phyloP scores from a whole-genome alignment of 176 grass and related monocot species.

The Aegilops bicornis region DNA sequence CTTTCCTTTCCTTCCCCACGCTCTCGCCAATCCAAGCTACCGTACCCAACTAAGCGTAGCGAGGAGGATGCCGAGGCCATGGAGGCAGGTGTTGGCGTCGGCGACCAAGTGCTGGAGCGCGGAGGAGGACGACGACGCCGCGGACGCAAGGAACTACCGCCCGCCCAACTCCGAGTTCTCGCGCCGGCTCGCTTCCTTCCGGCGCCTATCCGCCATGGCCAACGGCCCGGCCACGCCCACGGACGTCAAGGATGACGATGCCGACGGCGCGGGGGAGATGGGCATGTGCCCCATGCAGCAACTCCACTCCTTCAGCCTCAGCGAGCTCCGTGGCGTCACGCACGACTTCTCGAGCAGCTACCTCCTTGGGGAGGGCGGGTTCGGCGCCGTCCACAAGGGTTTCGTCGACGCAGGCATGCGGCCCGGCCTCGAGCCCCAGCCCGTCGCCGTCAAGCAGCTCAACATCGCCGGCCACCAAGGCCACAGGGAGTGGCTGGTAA shows the following conservation, averaged over 20 bases:
- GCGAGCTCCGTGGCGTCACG: too few relatives aligned
- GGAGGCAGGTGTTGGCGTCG: slow-evolving; percentile 57
- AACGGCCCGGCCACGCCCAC: slow-evolving; percentile 27
- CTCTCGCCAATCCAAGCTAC: too few relatives aligned
- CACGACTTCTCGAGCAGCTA: too few relatives aligned
- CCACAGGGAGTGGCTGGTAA: slow-evolving; percentile 83
- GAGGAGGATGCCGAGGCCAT: slow-evolving; percentile 35
- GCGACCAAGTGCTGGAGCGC: slow-evolving; percentile 79
- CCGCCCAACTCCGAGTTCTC: slow-evolving; percentile 56
- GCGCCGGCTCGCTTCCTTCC: slow-evolving; percentile 63
- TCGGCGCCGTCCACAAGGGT: too few relatives aligned
- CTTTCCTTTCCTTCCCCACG: too few relatives aligned
- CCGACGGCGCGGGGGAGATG: neutral
- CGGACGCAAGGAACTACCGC: slow-evolving; percentile 11
- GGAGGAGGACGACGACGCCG: slow-evolving; percentile 49
- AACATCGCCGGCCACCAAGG: slow-evolving; percentile 71
- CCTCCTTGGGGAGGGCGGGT: too few relatives aligned
- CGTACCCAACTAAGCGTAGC: too few relatives aligned
- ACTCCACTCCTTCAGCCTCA: slow-evolving; percentile 14
- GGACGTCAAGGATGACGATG: neutral
- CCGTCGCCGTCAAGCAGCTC: slow-evolving; percentile 82
- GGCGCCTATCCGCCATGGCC: slow-evolving; percentile 48
- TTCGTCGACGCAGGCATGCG: slow-evolving; percentile 62
- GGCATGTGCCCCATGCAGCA: neutral
- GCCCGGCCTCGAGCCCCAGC: slow-evolving; percentile 57